Evolutionary conservation across 208 protist genomes (phyloP), one percentile per base, ranked within the genome.

Genomic region (Wallacemonas sp.): DNA sequence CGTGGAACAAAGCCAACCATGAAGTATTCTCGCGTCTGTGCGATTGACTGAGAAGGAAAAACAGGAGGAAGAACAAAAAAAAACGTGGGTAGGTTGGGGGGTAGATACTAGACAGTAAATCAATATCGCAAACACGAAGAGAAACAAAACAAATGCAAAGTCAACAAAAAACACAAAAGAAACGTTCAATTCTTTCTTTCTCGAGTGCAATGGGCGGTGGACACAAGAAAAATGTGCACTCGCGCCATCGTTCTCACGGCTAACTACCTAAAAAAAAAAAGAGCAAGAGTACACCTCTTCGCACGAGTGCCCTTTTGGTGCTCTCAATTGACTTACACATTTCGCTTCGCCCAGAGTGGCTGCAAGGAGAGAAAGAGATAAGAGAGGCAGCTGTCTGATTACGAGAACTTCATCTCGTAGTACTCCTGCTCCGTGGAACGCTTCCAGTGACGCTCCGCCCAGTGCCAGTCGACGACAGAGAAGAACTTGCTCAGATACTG

Each of bases 391-490:
- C n/a, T n/a, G n/a, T n/a, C n/a, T n/a, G n/a, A 57, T 74, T 81
- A 94, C 86, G 69, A 92, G 69, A 67, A 94, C 57, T 84, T 91
- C 87, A 94, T 96, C 66, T 94, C 88, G 62, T 96, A 50, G 70
- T 94, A 96, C 61, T 91, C 86, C 79, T 96, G 87, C 23, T 76
- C 84, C 36, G 87, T 93, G 26, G 84, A 81, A 16, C 86, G 87
- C 79, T 96, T 96, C 87, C 87, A 96, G 74, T 96, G 86, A 12
- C 91, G 87, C 80, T 96, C 87, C 5, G 91, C 91, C 91, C 91
- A 96, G 72, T 96, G 91, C 96, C 96, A 98, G 82, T 98, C 95
- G n/a, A 97, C 91, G 33, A 97, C 86, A 64, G 94, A 84, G 79
- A 96, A 98, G 65, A 80, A 98, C 65, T 90, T 89, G 41, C 82